phyloP scores from a whole-genome alignment of 371 early-diverging fungal genomes.

The Mucor irregularis region DNA sequence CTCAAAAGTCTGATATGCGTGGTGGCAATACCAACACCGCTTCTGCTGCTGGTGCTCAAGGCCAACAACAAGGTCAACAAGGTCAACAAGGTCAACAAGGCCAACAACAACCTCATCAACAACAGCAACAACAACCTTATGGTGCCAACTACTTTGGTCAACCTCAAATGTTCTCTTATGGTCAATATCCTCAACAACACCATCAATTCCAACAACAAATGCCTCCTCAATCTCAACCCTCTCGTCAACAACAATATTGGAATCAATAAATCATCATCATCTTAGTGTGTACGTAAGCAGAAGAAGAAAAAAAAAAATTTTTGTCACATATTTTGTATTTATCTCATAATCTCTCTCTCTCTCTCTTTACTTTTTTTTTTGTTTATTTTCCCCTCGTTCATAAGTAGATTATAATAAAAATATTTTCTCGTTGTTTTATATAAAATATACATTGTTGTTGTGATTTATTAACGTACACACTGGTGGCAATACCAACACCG shows the following conservation, averaged over 20 bases:
- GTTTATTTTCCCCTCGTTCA: too few relatives aligned
- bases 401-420: too few relatives aligned
- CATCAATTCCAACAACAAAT: constrained; percentile 24
- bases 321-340: too few relatives aligned
- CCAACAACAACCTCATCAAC: constrained; percentile 23
- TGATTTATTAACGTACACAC: too few relatives aligned
- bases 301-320: too few relatives aligned
- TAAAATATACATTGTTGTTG: too few relatives aligned
- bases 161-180: constrained; percentile 39
- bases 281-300: too few relatives aligned
- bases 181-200: constrained; percentile 22
- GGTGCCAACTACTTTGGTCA: constrained; percentile 31
- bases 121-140: constrained; percentile 19
- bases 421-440: too few relatives aligned
- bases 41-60: constrained; percentile 1
- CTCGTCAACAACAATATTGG: constrained; percentile 30
- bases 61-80: constrained; percentile 2
- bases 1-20: constrained; percentile 8
- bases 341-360: too few relatives aligned
- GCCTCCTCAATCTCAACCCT: constrained; percentile 19
- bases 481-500: not conserved
- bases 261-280: constrained; percentile 16
- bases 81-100: constrained; percentile 20
- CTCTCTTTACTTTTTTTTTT: too few relatives aligned
- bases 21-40: not conserved